These are phyloP conservation scores for Metschnikowia chrysomelidarum DNA, from an alignment of 805 yeast species.

Conservation along the genomic window DNA sequence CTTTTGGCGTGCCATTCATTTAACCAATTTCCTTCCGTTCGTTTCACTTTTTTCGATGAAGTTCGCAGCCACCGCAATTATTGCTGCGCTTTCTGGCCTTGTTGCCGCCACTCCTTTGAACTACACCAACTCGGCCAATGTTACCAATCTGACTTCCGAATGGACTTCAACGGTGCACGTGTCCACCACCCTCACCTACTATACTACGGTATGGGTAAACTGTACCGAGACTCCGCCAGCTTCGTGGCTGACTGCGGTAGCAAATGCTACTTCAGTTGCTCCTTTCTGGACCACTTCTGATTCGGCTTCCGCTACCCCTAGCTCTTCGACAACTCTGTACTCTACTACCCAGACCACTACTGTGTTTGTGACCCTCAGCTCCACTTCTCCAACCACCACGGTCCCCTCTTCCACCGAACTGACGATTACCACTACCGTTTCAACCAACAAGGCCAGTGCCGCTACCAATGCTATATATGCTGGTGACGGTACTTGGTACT, in stretches of 20 bases:
- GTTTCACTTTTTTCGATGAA: conserved; percentile 7
- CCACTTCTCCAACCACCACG: conserved; percentile 2
- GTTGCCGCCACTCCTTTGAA: conserved; percentile 14
- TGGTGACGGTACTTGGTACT: conserved; percentile 52
- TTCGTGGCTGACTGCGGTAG: too few species aligned
- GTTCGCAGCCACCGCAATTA: conserved; percentile 9
- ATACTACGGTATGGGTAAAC: conserved; percentile 11
- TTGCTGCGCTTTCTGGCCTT: conserved; percentile 7
- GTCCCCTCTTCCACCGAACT: conserved; percentile 3
- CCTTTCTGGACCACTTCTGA: too few species aligned
- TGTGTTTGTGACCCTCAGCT: conserved; percentile 2
- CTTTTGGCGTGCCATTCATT: too few species aligned
- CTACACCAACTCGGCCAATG: conserved; percentile 1
- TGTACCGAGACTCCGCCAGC: conserved; percentile 1
- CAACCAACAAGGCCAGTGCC: conserved; percentile 14
- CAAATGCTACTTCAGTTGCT: too few species aligned
- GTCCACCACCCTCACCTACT: conserved; percentile 12
- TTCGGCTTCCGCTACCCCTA: background rate
- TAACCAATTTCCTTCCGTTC: background rate
- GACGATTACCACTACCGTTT: conserved; percentile 4
- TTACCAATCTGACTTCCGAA: background rate
- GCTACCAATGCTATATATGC: conserved; percentile 18
- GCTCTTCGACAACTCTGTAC: background rate
- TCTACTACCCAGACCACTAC: conserved; percentile 4
- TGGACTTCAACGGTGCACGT: background rate